Conservation (phyloP, 805 yeast species). For the Myxozyma melibiosi region DNA sequence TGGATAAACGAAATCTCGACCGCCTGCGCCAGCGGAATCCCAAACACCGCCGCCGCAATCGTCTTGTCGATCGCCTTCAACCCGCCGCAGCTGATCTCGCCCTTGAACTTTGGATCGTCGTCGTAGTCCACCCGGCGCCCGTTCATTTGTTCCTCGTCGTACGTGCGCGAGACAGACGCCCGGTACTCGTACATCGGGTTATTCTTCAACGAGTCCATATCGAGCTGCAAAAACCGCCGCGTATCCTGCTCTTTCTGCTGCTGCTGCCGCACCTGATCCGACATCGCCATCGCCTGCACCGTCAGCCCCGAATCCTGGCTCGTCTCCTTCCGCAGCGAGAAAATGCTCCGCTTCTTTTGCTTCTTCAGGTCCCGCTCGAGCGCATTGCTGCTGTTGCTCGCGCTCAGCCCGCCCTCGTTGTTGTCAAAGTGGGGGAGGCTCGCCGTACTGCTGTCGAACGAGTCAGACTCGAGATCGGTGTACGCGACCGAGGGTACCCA, state of each 20-base stretch:
- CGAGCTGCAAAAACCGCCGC: conserved; percentile 21
- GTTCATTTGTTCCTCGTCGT: conserved; percentile 1
- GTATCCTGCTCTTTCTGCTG: conserved; percentile 25
- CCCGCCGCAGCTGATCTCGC: conserved; percentile 27
- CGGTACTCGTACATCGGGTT: conserved; percentile 32
- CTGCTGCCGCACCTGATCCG: conserved; percentile 18
- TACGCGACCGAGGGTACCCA: too few relatives aligned
- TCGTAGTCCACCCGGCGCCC: conserved; percentile 5
- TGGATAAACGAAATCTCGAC: conserved; percentile 23
- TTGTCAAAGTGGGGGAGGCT: too few relatives aligned
- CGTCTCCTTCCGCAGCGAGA: conserved; percentile 50
- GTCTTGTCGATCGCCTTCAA: conserved; percentile 14
- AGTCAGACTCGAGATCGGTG: too few relatives aligned
- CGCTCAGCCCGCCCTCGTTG: too few relatives aligned
- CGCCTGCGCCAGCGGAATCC: conserved; percentile 27
- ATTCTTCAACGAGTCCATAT: conserved; percentile 17
- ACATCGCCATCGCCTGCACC: neutral
- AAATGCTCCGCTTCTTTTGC: conserved; percentile 58
- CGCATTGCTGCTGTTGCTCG: neutral
- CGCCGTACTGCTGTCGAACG: too few relatives aligned
- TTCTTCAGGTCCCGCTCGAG: conserved; percentile 48
- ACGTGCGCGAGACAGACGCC: conserved; percentile 11
- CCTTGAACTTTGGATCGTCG: conserved; percentile 16
- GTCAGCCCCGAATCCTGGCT: neutral
- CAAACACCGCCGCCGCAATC: conserved; percentile 22